Base-by-base conservation (phyloP, 2,329 filamentous ascomycete genomes). In the Fusarium circinatum region DNA sequence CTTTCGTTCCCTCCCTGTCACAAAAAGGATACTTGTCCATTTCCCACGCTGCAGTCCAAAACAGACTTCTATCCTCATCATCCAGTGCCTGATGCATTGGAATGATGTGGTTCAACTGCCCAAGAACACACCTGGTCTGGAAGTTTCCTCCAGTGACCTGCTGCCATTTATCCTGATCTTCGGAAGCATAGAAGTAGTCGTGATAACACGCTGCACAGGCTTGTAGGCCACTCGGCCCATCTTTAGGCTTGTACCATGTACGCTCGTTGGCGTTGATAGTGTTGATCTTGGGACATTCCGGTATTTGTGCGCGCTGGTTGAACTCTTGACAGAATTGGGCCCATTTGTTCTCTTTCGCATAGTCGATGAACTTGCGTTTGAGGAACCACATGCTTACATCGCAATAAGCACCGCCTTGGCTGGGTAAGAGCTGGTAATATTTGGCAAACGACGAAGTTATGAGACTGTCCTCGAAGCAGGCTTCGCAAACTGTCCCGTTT, bases 401-500 rank as follows among this genome's bases (percentile, higher is more conserved):
- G 63, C 83, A 85, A 22, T 65, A 73, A 22, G 65, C 62, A 6
- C 58, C 44, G 8, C 58, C 48, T 30, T 68, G 26, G 2, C 42
- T 42, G 3, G 24, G 28, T 18, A 68, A 34, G 3, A 77, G 70
- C 9, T 44, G 42, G 52, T 84, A 86, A 11, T 77, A 63, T 42
- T 71, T 42, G 6, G 74, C 73, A 65, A 84, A 82, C 0, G 57
- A 55, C 0, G 80, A 81, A 4, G 68, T 59, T 47, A 74, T 70
- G 18, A 85, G 76, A n/a, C 79, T 64, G 57, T 84, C 81, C 22
- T 80, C 80, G 49, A 82, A 84, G 70, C 84, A 85, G 8, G 80
- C 74, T 14, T 81, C 80, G 55, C 84, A 85, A n/a, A 85, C 76
- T 15, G 76, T 68, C 17, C 79, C 80, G 6, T 77, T 68, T 0